phyloP scores from a whole-genome alignment of 2,329 filamentous ascomycete species.

The Mycogone perniciosa region DNA sequence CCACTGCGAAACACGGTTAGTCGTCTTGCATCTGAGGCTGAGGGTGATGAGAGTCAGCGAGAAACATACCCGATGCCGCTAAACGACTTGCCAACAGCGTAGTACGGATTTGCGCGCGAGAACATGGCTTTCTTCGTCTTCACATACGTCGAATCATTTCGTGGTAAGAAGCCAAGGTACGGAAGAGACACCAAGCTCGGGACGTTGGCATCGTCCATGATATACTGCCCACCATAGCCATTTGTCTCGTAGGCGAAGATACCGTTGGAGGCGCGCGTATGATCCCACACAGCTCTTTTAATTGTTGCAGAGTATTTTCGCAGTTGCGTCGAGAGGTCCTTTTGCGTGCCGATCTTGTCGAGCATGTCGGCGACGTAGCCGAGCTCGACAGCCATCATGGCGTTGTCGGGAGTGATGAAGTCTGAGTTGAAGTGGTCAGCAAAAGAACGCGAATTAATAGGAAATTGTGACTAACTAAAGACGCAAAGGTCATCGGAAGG shows the following conservation, averaged over 20 bases:
- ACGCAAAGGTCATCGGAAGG: slow-evolving; percentile 80
- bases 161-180: slow-evolving; percentile 54
- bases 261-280: slow-evolving; percentile 38
- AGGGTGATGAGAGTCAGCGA: not conserved
- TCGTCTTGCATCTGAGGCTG: not conserved
- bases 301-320: slow-evolving; percentile 47
- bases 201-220: slow-evolving; percentile 60
- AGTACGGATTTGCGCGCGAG: slow-evolving; percentile 73
- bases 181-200: slow-evolving; percentile 60
- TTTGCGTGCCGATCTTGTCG: slow-evolving; percentile 58
- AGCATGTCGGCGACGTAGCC: slow-evolving; percentile 55
- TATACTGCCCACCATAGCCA: slow-evolving; percentile 52
- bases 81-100: slow-evolving; percentile 25
- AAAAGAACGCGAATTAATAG: too few species aligned
- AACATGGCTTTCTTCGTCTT: slow-evolving; percentile 77
- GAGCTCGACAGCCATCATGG: slow-evolving; percentile 46
- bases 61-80: slow-evolving; percentile 21
- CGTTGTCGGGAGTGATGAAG: slow-evolving; percentile 39
- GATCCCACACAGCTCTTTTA: slow-evolving; percentile 58
- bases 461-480: slow-evolving; percentile 32
- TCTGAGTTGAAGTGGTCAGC: slow-evolving; percentile 19
- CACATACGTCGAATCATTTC: slow-evolving; percentile 61
- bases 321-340: slow-evolving; percentile 52
- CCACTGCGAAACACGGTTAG: slow-evolving; percentile 36
- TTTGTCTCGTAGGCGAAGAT: slow-evolving; percentile 76